Evolutionary conservation across 1,139 yeast species (phyloP).

Genomic region (Meyerozyma elateridarum): DNA sequence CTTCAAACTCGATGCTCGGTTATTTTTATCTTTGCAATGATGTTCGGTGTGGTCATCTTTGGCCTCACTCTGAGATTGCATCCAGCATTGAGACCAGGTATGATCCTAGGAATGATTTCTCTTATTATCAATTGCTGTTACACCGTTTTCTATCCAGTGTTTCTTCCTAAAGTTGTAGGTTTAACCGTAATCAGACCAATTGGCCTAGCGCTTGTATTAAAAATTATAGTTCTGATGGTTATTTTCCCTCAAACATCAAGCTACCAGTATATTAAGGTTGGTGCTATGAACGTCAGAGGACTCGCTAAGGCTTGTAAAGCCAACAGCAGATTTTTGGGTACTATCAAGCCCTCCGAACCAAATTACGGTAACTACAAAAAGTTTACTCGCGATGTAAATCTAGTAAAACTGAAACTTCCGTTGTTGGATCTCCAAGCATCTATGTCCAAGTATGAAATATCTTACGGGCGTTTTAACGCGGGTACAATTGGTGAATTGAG

Average conservation of each 20-base stretch:
- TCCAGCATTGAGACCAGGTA: slow-evolving; percentile 19
- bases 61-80: slow-evolving; percentile 21
- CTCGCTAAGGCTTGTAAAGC: slow-evolving; percentile 16
- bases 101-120: slow-evolving; percentile 21
- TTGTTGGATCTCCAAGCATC: slow-evolving; percentile 19
- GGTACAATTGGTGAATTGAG: slow-evolving; percentile 27
- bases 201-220: slow-evolving; percentile 22
- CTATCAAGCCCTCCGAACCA: slow-evolving; percentile 28
- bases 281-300: slow-evolving; percentile 13
- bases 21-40: slow-evolving; percentile 22
- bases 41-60: slow-evolving; percentile 21
- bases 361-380: slow-evolving; percentile 20
- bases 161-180: slow-evolving; percentile 20
- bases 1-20: slow-evolving; percentile 24
- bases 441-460: slow-evolving; percentile 21
- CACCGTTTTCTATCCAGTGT: slow-evolving; percentile 25
- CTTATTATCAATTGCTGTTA: slow-evolving; percentile 22
- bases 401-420: slow-evolving; percentile 17
- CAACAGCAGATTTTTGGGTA: slow-evolving; percentile 21
- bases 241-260: slow-evolving; percentile 32
- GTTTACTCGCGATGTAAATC: slow-evolving; percentile 18
- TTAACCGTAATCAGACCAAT: slow-evolving; percentile 20
- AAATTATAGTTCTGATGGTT: slow-evolving; percentile 16
- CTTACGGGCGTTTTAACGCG: slow-evolving; percentile 28
- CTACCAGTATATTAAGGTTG: slow-evolving; percentile 19